These are phyloP conservation scores for Didymella exigua DNA, from an alignment of 2,329 filamentous ascomycete genomes.

Conservation along the genomic window DNA sequence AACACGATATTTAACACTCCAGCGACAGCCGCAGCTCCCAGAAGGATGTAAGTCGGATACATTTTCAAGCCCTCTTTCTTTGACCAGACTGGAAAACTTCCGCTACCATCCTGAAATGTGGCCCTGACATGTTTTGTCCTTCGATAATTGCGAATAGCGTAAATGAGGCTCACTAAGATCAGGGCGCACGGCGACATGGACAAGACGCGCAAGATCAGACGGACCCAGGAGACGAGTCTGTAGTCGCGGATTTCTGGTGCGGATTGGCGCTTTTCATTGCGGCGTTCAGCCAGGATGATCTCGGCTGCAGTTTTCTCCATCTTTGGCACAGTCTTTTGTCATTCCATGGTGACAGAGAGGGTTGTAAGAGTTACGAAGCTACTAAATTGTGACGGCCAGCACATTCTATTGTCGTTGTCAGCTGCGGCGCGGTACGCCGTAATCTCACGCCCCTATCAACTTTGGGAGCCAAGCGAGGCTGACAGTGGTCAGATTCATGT, in stretches of 20 bases:
- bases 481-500: background rate
- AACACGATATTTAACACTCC: constrained; percentile 20
- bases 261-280: constrained; percentile 12
- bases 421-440: constrained; percentile 9
- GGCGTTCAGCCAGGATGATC: constrained; percentile 13
- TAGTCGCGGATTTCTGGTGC: constrained; percentile 17
- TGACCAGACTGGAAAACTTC: constrained; percentile 26
- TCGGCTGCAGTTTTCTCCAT: constrained; percentile 22
- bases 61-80: constrained; percentile 20
- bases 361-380: background rate
- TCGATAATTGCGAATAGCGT: constrained; percentile 13
- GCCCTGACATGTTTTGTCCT: constrained; percentile 20
- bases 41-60: constrained; percentile 21
- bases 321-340: background rate
- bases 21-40: constrained; percentile 19
- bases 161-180: constrained; percentile 18
- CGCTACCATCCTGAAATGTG: constrained; percentile 23
- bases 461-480: constrained; percentile 12
- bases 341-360: too few relatives aligned
- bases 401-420: constrained; percentile 8
- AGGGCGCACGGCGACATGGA: constrained; percentile 16
- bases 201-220: constrained; percentile 19
- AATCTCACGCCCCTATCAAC: constrained; percentile 5
- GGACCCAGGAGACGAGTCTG: constrained; percentile 20
- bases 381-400: background rate